These are phyloP conservation scores for Candida albicans DNA, from an alignment of 1,139 yeast species.

Conservation along the genomic window DNA sequence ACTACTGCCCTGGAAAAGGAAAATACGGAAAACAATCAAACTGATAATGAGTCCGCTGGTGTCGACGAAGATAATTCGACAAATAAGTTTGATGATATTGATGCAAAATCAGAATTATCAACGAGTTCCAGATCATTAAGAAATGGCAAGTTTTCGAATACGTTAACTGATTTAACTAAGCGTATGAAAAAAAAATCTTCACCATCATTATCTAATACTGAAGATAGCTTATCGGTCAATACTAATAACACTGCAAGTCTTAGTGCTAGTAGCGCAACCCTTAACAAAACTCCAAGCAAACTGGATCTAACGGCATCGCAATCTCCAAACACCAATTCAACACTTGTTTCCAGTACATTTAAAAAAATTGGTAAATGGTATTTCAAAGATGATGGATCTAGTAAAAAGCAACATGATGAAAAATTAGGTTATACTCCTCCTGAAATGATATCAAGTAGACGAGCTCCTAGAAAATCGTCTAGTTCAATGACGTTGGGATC, in stretches of 20 bases:
- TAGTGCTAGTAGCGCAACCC: no score
- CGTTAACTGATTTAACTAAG: constrained; percentile 38
- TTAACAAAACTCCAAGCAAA: no score
- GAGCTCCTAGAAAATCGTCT: constrained; percentile 34
- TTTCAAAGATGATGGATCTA: constrained; percentile 39
- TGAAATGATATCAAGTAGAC: constrained; percentile 63
- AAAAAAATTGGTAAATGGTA: constrained; percentile 74
- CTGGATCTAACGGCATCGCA: not conserved
- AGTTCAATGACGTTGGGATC: constrained; percentile 10
- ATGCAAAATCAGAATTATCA: constrained; percentile 11
- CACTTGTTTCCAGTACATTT: constrained; percentile 36
- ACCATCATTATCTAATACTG: constrained; percentile 9
- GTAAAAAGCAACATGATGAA: not conserved
- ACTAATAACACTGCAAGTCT: no score
- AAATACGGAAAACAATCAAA: constrained; percentile 9
- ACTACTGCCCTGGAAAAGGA: not conserved
- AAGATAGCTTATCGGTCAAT: not conserved
- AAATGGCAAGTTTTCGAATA: constrained; percentile 20
- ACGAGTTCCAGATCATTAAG: constrained; percentile 12
- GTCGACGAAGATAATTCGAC: constrained; percentile 6
- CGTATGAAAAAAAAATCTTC: constrained; percentile 33
- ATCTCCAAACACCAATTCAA: constrained; percentile 5
- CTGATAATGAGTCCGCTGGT: constrained; percentile 1
- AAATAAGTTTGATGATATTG: constrained; percentile 9
- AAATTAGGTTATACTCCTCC: constrained; percentile 48